Evolutionary conservation across 2,329 filamentous ascomycete species (phyloP), one percentile per base, ranked within the genome.

Genomic region (Fusarium pininemorale): DNA sequence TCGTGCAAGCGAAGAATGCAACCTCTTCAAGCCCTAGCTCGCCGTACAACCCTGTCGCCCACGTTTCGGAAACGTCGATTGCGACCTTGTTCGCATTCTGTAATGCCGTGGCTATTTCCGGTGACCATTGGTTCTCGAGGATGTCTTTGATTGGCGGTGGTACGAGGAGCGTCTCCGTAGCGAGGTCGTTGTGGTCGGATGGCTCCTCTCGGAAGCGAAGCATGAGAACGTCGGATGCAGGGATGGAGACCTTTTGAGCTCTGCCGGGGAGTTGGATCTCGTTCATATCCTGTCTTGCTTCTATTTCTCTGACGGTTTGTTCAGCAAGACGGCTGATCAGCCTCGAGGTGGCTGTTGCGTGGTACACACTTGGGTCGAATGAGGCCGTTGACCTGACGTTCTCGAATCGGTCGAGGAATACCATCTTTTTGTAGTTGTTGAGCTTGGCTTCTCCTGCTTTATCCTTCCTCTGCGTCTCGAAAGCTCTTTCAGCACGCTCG

Each of bases 141-240:
- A 78, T 64, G 22, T 66, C 81, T 28, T 79, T 80, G 50, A 77
- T 78, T 13, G 63, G 63, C 5, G 75, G 75, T 13, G 69, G 63
- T 44, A 61, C 63, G 30, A 77, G 70, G 13, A 79, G 54, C 8
- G 70, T 64, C 41, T 70, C 68, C 2, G 47, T 59, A 6, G 58
- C 58, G 6, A 66, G 32, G 28, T 67, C 63, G 26, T 69, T 51
- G n/a, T 69, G 68, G 5, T 70, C 62, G 16, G 54, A 24, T 7
- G 64, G 64, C 7, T 30, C 37, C 54, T 79, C 77, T 37, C 74
- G 60, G 51, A 82, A 77, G 9, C 76, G 76, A 30, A 81, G 66
- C 55, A 81, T 76, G 37, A 82, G 57, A 20, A 81, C 75, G 39
- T 82, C 80, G 3, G 57, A 66, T 30, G 73, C 72, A 45, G 78